Percentiles rank a stretch among this genome's conserved stretches.
Conservation (phyloP, 352 stramenopile genomes). For the Pythium insidiosum region DNA sequence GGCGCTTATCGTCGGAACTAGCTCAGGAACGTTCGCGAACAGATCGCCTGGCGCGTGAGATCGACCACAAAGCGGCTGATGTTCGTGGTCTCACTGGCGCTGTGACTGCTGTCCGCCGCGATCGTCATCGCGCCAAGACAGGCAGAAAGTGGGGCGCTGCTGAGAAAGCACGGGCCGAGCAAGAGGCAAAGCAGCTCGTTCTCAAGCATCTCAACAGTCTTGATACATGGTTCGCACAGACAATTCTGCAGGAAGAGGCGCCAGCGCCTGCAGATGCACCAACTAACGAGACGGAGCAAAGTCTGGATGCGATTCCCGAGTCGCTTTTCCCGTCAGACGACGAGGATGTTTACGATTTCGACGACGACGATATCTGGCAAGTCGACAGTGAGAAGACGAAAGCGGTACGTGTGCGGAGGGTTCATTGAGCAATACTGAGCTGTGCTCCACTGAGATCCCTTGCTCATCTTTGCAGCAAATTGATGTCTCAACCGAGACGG, state of each 20-base stretch:
- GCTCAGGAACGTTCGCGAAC: background rate
- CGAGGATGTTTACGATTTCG: slow-evolving; percentile 3
- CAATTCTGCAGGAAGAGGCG: slow-evolving; percentile 21
- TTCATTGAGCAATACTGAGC: background rate
- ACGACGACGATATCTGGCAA: slow-evolving; percentile 12
- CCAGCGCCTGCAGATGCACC: no score
- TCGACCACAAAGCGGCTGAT: slow-evolving; percentile 2
- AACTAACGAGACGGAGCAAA: slow-evolving; percentile 11
- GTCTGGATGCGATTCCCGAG: slow-evolving; percentile 11
- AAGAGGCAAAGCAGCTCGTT: slow-evolving; percentile 13
- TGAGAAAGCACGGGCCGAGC: background rate
- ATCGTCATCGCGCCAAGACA: background rate
- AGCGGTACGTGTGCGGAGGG: background rate
- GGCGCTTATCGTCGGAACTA: no score
- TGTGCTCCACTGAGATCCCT: background rate
- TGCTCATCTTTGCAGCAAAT: slow-evolving; percentile 1
- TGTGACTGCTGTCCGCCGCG: background rate
- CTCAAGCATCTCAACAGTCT: slow-evolving; percentile 36
- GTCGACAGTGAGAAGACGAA: background rate
- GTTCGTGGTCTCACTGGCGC: slow-evolving; percentile 3
- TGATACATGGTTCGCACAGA: slow-evolving; percentile 39
- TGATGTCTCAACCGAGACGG: slow-evolving; percentile 5
- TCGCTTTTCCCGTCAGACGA: background rate
- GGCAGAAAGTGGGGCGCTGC: background rate
- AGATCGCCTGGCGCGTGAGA: slow-evolving; percentile 1